Evolutionary conservation across 306 rosid genomes (phyloP).

Genomic region (Cucumis hystrix): DNA sequence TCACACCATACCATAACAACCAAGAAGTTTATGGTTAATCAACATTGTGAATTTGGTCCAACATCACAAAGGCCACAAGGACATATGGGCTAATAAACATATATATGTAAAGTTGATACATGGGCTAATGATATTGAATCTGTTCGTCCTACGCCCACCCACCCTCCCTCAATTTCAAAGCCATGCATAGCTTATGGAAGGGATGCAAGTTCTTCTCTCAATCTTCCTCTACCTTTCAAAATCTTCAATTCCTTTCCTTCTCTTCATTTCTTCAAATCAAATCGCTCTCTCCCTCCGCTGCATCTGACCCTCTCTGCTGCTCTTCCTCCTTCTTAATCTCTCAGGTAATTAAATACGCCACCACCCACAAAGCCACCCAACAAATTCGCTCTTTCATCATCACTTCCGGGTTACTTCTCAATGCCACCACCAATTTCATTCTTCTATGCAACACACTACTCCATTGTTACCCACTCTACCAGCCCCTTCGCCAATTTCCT

Average conservation of each 20-base stretch:
- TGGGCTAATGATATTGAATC: too few relatives aligned
- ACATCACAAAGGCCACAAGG: too few relatives aligned
- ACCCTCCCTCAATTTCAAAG: neutral
- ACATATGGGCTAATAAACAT: too few relatives aligned
- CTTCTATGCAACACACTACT: constrained; percentile 44
- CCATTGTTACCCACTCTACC: constrained; percentile 31
- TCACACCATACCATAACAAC: too few relatives aligned
- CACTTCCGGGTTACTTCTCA: constrained; percentile 32
- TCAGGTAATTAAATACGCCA: constrained; percentile 32
- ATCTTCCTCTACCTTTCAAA: neutral
- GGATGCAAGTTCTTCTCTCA: neutral
- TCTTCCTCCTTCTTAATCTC: constrained; percentile 28
- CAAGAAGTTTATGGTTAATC: too few relatives aligned
- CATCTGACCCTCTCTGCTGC: constrained; percentile 1
- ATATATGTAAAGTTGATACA: too few relatives aligned
- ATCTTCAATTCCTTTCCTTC: neutral
- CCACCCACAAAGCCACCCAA: constrained; percentile 16
- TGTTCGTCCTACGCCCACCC: too few relatives aligned
- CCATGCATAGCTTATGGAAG: neutral
- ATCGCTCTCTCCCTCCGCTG: neutral
- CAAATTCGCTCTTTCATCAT: constrained; percentile 42
- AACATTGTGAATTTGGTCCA: too few relatives aligned
- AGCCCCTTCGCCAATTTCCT: neutral
- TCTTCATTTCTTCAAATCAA: constrained; percentile 1
- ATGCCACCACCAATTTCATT: constrained; percentile 9